Base-by-base conservation (phyloP, 1,284 basidiomycete genomes). In the Irpex sp. region DNA sequence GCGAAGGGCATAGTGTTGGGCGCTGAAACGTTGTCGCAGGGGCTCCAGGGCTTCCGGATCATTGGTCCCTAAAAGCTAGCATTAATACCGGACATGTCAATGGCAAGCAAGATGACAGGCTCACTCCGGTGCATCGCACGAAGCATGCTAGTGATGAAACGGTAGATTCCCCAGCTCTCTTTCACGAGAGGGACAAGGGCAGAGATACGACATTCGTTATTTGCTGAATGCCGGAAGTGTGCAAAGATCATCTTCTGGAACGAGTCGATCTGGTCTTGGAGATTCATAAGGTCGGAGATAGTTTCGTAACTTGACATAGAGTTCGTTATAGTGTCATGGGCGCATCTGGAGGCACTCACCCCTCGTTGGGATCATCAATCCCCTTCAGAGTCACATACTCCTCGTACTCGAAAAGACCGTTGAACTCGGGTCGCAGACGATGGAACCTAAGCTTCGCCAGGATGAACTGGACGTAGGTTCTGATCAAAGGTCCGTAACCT, bases 291-390 rank as follows among this genome's bases (percentile, higher is more conserved):
- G 74, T 98, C 95, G 21, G 87, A 89, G 67, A 98, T 98, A 1
- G 94, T 97, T 75, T 98, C 95, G 69, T 96, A 98, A 57, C 94
- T 96, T 45, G 9, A 23, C 14, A 16, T 18, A n/a, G 10, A 12
- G 18, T 37, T 19, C 68, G 33, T 23, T 45, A 2, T 48, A 47
- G 9, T 21, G n/a, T 12, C 9, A 23, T 7, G 57, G 10, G 16
- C 21, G 28, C 23, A 7, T 51, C 16, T 47, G 33, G 12, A 33
- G 23, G 59, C 21, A 74, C 87, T 66, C 73, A 96, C 94, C 95
- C 95, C 80, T 98, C 95, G 72, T 98, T 97, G 8, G 95, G 95
- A 79, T 98, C 94, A 73, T 97, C 94, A 66, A 98, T 96, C 53
- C 93, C 94, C 75, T 96, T 96, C 68, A 98, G 78, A 21, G 92